Conservation (phyloP, 805 yeast genomes). For the Naumovozyma baii region DNA sequence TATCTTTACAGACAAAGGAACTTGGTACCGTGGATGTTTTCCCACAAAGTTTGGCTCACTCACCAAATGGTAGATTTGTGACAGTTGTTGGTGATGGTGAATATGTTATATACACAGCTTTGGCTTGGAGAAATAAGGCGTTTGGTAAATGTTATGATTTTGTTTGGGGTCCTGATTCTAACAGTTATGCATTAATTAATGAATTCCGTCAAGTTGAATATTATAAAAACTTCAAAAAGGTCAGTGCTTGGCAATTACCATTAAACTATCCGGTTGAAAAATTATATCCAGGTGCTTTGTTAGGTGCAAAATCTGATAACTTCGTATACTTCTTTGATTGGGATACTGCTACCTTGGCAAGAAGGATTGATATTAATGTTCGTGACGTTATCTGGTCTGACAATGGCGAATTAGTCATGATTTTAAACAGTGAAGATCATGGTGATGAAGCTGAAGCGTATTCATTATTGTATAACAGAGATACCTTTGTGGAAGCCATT, state of each 20-base stretch:
- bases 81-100: constrained; percentile 98
- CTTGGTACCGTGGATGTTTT: constrained; percentile 89
- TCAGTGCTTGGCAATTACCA: constrained; percentile 51
- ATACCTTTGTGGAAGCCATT: constrained; percentile 52
- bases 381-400: constrained; percentile 83
- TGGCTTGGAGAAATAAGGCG: constrained; percentile 95
- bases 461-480: constrained; percentile 65
- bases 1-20: constrained; percentile 76
- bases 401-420: constrained; percentile 78
- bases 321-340: constrained; percentile 87
- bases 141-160: constrained; percentile 87
- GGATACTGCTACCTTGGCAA: constrained; percentile 76
- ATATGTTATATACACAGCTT: constrained; percentile 87
- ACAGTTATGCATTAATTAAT: constrained; percentile 75
- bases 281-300: constrained; percentile 78
- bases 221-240: constrained; percentile 78
- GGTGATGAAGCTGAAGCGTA: constrained; percentile 46
- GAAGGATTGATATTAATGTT: constrained; percentile 84
- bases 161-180: constrained; percentile 91
- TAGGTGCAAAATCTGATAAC: constrained; percentile 69
- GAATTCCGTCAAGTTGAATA: constrained; percentile 54
- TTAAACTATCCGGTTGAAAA: constrained; percentile 67
- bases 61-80: constrained; percentile 95
- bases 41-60: constrained; percentile 79
- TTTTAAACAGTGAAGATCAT: constrained; percentile 30